phyloP scores from a whole-genome alignment of 257 asterid species.

The Lycium ferocissimum region DNA sequence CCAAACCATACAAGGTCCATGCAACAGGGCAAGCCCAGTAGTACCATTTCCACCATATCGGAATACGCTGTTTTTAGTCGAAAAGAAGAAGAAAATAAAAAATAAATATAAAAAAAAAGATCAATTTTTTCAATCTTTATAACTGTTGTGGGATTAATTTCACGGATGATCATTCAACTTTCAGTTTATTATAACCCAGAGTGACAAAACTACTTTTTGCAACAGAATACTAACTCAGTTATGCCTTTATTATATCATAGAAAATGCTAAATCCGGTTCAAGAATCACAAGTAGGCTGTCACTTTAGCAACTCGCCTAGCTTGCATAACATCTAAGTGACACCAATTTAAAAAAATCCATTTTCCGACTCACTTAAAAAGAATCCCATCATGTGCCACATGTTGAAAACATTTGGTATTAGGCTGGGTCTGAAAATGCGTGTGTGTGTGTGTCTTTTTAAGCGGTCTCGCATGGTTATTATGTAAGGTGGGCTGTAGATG shows the following conservation, averaged over 20 bases:
- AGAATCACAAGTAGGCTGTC: too few relatives aligned
- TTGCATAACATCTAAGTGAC: too few relatives aligned
- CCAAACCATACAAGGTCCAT: slow-evolving; percentile 58
- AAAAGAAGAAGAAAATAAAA: neutral
- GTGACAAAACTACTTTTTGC: neutral
- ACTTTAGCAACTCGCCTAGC: too few relatives aligned
- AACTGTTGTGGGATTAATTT: neutral
- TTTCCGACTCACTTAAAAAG: too few relatives aligned
- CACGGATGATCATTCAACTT: neutral
- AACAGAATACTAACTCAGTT: neutral
- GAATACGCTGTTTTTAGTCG: slow-evolving; percentile 42
- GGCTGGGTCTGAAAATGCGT: neutral
- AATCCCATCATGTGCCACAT: too few relatives aligned
- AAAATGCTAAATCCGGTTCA: neutral
- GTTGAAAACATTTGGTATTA: too few relatives aligned
- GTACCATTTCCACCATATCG: slow-evolving; percentile 73
- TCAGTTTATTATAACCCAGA: neutral
- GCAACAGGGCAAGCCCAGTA: slow-evolving; percentile 55
- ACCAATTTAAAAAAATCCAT: too few relatives aligned
- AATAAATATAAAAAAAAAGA: too few relatives aligned
- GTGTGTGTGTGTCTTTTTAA: too few relatives aligned
- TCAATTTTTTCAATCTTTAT: neutral
- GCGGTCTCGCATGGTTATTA: neutral
- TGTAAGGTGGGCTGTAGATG: too few relatives aligned
- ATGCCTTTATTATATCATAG: neutral